A percentile compares a stretch with the other conserved stretches of the same genome.
phyloP scores from a whole-genome alignment of 371 early-diverging fungal species.

The Lichtheimia ornata region DNA sequence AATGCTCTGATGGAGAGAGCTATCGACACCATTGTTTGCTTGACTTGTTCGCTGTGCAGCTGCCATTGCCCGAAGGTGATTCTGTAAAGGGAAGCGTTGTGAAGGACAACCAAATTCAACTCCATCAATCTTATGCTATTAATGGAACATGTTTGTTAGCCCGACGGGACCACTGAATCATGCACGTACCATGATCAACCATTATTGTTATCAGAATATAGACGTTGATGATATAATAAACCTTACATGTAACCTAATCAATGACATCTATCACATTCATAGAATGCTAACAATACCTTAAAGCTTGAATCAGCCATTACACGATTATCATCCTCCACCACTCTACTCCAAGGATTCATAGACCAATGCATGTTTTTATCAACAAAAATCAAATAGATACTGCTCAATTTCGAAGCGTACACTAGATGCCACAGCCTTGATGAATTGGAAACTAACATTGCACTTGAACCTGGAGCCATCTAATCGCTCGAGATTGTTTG shows the following conservation, averaged over 20 bases:
- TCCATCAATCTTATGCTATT: no score
- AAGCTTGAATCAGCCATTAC: neutral
- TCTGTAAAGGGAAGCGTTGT: no score
- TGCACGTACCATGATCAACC: neutral
- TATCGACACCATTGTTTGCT: no score
- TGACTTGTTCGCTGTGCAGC: no score
- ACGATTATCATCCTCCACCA: neutral
- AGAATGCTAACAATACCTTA: no score
- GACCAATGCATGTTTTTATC: neutral
- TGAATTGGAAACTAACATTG: conserved; percentile 80
- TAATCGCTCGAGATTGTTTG: conserved; percentile 71
- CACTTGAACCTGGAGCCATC: conserved; percentile 84
- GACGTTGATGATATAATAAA: neutral
- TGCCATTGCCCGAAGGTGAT: no score
- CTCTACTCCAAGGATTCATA: no score
- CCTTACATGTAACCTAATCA: no score
- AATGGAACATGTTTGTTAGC: neutral
- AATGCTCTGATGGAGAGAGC: no score
- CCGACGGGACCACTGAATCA: neutral
- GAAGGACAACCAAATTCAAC: no score
- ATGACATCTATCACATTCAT: no score
- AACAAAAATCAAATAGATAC: conserved; percentile 80
- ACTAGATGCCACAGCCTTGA: conserved; percentile 63
- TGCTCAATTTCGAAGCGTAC: conserved; percentile 82
- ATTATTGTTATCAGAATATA: no score